These are phyloP conservation scores for Apiospora rasikravindrae DNA, from an alignment of 2,329 filamentous ascomycete genomes.

Conservation along the genomic window DNA sequence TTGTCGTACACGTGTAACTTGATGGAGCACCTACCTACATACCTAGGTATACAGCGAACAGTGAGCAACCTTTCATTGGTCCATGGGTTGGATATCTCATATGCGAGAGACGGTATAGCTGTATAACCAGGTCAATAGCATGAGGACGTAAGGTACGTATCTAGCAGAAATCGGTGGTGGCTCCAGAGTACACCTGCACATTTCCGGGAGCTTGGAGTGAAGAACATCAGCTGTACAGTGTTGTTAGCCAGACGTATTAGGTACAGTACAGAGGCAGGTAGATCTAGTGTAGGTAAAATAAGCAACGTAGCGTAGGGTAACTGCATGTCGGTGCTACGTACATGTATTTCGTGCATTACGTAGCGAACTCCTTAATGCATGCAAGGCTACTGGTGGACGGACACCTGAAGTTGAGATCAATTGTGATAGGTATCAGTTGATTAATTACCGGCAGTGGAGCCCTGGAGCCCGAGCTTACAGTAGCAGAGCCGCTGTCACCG, in stretches of 20 bases:
- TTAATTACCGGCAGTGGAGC: background rate
- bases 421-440: background rate
- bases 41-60: no score
- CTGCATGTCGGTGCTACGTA: background rate
- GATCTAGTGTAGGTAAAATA: background rate
- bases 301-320: background rate
- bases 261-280: background rate
- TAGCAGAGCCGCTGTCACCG: background rate
- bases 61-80: no score
- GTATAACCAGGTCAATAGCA: no score
- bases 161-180: no score
- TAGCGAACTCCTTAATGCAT: background rate
- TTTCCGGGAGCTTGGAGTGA: no score
- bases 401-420: background rate
- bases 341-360: background rate
- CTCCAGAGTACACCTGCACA: no score
- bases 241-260: background rate
- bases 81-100: no score
- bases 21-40: no score
- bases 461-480: background rate
- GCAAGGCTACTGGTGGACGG: background rate
- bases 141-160: no score
- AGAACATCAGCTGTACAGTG: background rate
- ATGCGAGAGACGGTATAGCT: no score
- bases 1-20: no score